Evolutionary conservation across 1,284 basidiomycete genomes (phyloP).

Genomic region (Cryptococcus jaspeensis): DNA sequence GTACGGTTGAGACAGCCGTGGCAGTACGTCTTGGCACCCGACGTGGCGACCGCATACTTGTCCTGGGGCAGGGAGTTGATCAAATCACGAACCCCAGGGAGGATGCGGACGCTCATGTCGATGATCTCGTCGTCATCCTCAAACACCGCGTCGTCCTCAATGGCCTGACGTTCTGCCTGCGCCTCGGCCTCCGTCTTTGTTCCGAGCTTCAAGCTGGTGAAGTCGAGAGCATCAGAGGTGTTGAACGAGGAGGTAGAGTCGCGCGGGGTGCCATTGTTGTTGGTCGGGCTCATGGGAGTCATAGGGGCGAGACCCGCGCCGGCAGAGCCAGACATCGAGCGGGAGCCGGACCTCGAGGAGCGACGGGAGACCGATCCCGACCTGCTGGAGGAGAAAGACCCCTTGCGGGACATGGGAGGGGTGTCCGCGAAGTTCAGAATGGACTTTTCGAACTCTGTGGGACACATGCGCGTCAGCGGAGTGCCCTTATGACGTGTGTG

Average conservation of each 20-base stretch:
- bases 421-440: constrained; percentile 74
- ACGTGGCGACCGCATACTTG: constrained; percentile 71
- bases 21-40: constrained; percentile 68
- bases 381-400: constrained; percentile 20
- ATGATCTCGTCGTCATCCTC: constrained; percentile 59
- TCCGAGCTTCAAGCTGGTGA: constrained; percentile 17
- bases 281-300: constrained; percentile 19
- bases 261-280: constrained; percentile 38
- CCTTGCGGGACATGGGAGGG: constrained; percentile 54
- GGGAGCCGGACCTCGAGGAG: constrained; percentile 9
- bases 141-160: constrained; percentile 42
- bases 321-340: background rate
- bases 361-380: constrained; percentile 10
- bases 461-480: background rate
- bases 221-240: constrained; percentile 9
- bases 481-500: background rate
- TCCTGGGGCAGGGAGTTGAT: constrained; percentile 67
- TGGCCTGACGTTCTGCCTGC: background rate
- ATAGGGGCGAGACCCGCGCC: constrained; percentile 12
- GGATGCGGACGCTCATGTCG: constrained; percentile 68
- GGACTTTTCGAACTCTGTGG: constrained; percentile 61
- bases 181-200: constrained; percentile 5
- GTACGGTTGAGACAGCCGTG: constrained; percentile 26
- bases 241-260: constrained; percentile 21
- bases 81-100: constrained; percentile 69